phyloP scores from a whole-genome alignment of 345 rosid genomes.

The Erysimum cheiranthoides region DNA sequence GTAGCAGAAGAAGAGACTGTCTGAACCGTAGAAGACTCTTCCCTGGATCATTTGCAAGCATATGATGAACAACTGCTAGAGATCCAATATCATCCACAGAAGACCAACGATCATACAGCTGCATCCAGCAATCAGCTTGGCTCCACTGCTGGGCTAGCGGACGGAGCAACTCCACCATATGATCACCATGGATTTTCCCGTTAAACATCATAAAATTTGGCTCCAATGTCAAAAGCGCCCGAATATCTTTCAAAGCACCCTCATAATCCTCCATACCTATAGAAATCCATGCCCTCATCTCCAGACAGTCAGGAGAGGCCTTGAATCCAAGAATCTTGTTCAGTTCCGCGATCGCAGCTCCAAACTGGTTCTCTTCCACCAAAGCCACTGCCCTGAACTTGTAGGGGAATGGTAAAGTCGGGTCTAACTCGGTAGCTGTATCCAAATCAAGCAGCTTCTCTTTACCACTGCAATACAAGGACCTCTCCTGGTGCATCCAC shows the following conservation, averaged over 20 bases:
- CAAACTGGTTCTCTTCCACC: conserved; percentile 72
- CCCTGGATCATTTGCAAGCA: conserved; percentile 88
- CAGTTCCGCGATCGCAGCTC: conserved; percentile 77
- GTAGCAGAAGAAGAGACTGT: conserved; percentile 88
- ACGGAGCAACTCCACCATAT: conserved; percentile 69
- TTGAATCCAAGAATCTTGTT: conserved; percentile 78
- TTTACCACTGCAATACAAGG: conserved; percentile 76
- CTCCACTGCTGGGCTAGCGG: conserved; percentile 82
- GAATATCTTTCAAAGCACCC: conserved; percentile 76
- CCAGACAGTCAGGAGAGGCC: conserved; percentile 85
- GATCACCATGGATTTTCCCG: conserved; percentile 71
- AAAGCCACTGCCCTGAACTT: conserved; percentile 75
- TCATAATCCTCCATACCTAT: conserved; percentile 81
- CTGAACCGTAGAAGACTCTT: conserved; percentile 87
- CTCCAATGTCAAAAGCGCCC: conserved; percentile 85
- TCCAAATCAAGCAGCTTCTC: conserved; percentile 77
- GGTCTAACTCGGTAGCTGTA: conserved; percentile 79
- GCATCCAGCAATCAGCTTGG: conserved; percentile 98
- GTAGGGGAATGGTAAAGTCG: conserved; percentile 88
- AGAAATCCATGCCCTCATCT: conserved; percentile 88
- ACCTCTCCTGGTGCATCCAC: conserved; percentile 94
- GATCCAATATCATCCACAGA: conserved; percentile 96
- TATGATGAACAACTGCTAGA: conserved; percentile 87
- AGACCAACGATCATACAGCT: conserved; percentile 92
- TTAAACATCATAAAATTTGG: conserved; percentile 81